These are phyloP conservation scores for Auxenochlorella pyrenoidosa DNA, from an alignment of 139 green algal species.

Conservation along the genomic window DNA sequence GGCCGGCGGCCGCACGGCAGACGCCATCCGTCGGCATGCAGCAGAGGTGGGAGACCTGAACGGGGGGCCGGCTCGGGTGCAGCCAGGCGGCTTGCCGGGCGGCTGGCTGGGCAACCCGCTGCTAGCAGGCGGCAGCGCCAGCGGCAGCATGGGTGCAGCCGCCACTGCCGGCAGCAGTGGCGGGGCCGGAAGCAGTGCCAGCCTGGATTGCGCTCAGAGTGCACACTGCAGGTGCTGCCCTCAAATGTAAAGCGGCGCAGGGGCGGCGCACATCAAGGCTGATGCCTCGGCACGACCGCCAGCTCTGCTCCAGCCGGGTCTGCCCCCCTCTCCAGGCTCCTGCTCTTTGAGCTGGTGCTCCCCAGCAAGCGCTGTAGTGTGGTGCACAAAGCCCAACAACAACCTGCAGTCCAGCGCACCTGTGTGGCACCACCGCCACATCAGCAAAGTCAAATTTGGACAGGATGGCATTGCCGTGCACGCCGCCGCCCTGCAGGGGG, in stretches of 20 bases:
- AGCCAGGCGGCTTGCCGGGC: background rate
- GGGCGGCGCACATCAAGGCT: background rate
- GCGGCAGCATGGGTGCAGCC: background rate
- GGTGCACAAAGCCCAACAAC: background rate
- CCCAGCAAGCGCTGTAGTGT: no score
- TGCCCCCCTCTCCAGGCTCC: no score
- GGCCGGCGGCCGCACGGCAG: background rate
- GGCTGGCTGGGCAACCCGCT: background rate
- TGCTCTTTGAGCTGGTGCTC: no score
- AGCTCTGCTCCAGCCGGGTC: no score
- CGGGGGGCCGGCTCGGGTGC: background rate
- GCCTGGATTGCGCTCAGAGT: background rate
- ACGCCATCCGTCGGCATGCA: constrained; percentile 37
- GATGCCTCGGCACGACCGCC: no score
- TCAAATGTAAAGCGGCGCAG: background rate
- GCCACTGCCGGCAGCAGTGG: background rate
- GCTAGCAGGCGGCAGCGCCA: background rate
- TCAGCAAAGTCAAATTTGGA: constrained; percentile 70
- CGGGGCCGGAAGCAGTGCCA: background rate
- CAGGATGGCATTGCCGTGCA: constrained; percentile 90
- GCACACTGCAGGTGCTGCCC: background rate
- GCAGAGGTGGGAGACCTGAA: constrained; percentile 21
- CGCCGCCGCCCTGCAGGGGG: constrained; percentile 76
- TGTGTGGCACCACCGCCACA: constrained; percentile 58
- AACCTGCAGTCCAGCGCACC: background rate